Base-by-base conservation (phyloP, 768 basidiomycete genomes). In the Phaeotremella skinneri region DNA sequence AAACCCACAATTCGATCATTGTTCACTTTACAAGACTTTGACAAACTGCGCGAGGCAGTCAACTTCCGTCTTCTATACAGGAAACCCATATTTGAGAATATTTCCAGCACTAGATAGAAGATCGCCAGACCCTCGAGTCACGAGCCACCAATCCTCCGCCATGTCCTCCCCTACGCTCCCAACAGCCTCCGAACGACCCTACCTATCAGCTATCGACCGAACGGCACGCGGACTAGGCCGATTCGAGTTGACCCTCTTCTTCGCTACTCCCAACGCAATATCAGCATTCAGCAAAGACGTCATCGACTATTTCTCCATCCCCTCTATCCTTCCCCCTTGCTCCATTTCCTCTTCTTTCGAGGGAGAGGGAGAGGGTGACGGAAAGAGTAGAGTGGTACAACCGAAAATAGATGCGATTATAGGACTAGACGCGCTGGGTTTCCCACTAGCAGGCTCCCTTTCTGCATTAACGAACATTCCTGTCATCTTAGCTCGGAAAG, bases 181-280 rank as follows among this genome's bases (percentile, higher is more conserved):
- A 45, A 45, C 43, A 9, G 9, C 11, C 11, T 7, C 13, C 13
- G 41, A 31, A 27, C 6, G 54, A 39, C 54, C 54, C 14, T 55
- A 55, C 32, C 54, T 55, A 11, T 13, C 17, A 4, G 20, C 39
- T 5, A 55, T 55, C 23, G 54, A 55, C 54, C 39, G 54, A 31
- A 55, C 54, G 1, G 11, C 21, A 7, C 54, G 54, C 29, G 54
- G 54, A 21, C 17, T 45, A 39, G 54, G 54, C 9, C 39, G 54
- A 1, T 55, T 45, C 41, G 54, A 55, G 25, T 29, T 55, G 14
- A 55, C 54, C 43, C 47, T 42, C 1, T 55, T 55, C 54, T 55
- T 14, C 54, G 39, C 54, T 29, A 16, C 20, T n/a, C 54, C 54
- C 11, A 17, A 23, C 25, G 37, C 54, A 13, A 13, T 45, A 45